A percentile compares a stretch with the other conserved stretches of the same genome.
These are phyloP conservation scores for Fusarium buxicola DNA, from an alignment of 2,329 filamentous ascomycete species.

Conservation along the genomic window DNA sequence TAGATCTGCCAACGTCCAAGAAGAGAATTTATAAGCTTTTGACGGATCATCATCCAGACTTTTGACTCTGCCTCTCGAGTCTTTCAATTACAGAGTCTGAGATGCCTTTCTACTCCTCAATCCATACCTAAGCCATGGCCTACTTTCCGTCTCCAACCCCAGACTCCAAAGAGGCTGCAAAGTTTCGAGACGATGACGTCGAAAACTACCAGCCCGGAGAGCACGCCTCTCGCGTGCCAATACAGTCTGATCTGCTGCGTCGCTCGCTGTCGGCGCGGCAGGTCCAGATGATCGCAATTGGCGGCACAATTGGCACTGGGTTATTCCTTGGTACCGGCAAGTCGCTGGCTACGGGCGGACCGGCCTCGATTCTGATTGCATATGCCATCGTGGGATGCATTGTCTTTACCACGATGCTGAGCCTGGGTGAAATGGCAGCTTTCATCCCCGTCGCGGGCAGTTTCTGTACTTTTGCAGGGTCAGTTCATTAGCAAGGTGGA, in stretches of 20 bases:
- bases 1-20: not conserved
- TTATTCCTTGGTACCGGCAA: slow-evolving; percentile 72
- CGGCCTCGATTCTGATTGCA: slow-evolving; percentile 67
- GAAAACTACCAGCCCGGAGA: slow-evolving; percentile 24
- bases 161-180: slow-evolving; percentile 33
- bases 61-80: not conserved
- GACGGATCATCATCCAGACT: not conserved
- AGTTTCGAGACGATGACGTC: slow-evolving; percentile 33
- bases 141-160: slow-evolving; percentile 7
- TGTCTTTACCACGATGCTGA: slow-evolving; percentile 69
- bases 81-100: not conserved
- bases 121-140: slow-evolving; percentile 13
- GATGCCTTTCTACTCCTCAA: not conserved
- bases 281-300: slow-evolving; percentile 75
- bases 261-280: slow-evolving; percentile 70
- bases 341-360: slow-evolving; percentile 68
- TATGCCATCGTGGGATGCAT: slow-evolving; percentile 68
- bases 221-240: slow-evolving; percentile 22
- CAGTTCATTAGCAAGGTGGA: slow-evolving; percentile 43
- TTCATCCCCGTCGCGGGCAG: slow-evolving; percentile 64
- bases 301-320: slow-evolving; percentile 69
- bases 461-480: slow-evolving; percentile 62
- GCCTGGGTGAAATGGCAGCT: slow-evolving; percentile 70
- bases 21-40: not conserved
- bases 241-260: slow-evolving; percentile 59